These are phyloP conservation scores for Hypoxylon rickii DNA, from an alignment of 495 filamentous ascomycete genomes.

Conservation along the genomic window DNA sequence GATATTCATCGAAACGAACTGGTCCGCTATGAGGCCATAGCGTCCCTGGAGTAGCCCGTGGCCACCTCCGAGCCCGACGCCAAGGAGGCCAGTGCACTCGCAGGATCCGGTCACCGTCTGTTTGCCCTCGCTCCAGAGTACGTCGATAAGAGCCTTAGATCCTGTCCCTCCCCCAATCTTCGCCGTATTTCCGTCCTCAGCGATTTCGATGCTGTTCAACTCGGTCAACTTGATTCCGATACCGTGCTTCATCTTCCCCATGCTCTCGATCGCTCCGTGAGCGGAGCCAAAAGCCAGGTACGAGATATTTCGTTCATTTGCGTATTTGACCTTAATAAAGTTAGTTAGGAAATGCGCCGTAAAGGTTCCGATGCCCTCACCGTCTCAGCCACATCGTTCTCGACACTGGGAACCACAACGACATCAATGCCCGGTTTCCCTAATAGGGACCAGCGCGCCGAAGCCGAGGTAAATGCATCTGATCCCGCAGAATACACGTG, in stretches of 20 bases:
- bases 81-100: constrained; percentile 59
- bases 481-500: constrained; percentile 52
- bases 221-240: constrained; percentile 50
- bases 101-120: constrained; percentile 58
- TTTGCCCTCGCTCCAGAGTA: constrained; percentile 39
- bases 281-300: constrained; percentile 50
- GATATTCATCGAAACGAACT: constrained; percentile 56
- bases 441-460: constrained; percentile 49
- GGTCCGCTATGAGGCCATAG: constrained; percentile 64
- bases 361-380: constrained; percentile 35
- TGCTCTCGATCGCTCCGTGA: constrained; percentile 46
- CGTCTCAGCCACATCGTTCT: constrained; percentile 55
- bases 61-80: constrained; percentile 64
- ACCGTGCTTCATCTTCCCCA: constrained; percentile 48
- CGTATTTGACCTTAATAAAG: constrained; percentile 38
- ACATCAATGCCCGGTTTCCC: constrained; percentile 48
- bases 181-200: constrained; percentile 48
- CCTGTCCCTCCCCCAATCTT: constrained; percentile 54
- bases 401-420: constrained; percentile 53
- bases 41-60: constrained; percentile 63
- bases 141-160: constrained; percentile 33
- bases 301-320: constrained; percentile 47
- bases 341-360: neutral
- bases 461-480: constrained; percentile 43
- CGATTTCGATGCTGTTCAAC: constrained; percentile 46